Conservation (phyloP, 2,329 filamentous ascomycete species). For the Ascomycota sp. region DNA sequence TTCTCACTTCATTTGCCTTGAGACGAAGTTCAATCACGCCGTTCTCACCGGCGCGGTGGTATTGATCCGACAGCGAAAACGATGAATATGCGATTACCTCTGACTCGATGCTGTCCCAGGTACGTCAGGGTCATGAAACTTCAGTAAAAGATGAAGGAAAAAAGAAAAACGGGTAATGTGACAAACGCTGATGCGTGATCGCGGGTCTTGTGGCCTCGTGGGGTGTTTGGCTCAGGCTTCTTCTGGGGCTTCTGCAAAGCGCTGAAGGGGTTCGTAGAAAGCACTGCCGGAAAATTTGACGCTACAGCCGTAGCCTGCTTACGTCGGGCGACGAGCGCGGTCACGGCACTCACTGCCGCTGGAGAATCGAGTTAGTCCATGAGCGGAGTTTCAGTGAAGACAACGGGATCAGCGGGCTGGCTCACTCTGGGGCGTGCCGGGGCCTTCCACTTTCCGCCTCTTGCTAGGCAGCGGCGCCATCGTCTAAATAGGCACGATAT, state of each 20-base stretch:
- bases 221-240: constrained; percentile 2
- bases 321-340: constrained; percentile 15
- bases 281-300: constrained; percentile 5
- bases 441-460: constrained; percentile 14
- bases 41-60: constrained; percentile 16
- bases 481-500: not conserved
- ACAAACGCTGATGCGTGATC: not conserved
- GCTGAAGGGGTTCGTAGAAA: constrained; percentile 10
- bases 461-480: constrained; percentile 10
- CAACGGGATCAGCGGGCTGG: not conserved
- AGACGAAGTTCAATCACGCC: constrained; percentile 22
- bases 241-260: constrained; percentile 7
- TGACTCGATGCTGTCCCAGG: not conserved
- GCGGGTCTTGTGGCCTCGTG: not conserved
- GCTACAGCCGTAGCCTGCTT: constrained; percentile 6
- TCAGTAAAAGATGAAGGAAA: not conserved
- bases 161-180: not conserved
- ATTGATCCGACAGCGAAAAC: constrained; percentile 23
- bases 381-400: not conserved
- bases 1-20: constrained; percentile 26
- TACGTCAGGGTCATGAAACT: not conserved
- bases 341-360: constrained; percentile 14
- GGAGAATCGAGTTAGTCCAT: not conserved
- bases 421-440: constrained; percentile 12
- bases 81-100: constrained; percentile 19